Evolutionary conservation across 2,329 filamentous ascomycete species (phyloP), one percentile per base, ranked within the genome.

Genomic region (Blastomyces emzantsi): DNA sequence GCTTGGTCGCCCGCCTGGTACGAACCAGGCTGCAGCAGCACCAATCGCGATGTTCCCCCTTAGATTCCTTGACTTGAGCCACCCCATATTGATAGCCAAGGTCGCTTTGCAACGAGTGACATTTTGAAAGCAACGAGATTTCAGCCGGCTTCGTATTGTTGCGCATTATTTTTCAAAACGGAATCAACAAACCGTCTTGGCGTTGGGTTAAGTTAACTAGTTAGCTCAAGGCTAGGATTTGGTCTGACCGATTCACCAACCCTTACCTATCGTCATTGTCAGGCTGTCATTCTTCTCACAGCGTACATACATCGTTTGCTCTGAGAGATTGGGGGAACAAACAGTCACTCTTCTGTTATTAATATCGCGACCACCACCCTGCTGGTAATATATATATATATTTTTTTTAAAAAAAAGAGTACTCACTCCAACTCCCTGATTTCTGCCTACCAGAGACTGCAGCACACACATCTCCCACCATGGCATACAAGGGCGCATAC

Each of bases 401-500:
- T 52, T 52, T 9, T 33, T 33, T 7, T 9, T 9, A 1, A 17
- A 52, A 52, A n/a, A 49, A 30, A 4, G 28, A 30, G 13, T 0
- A 9, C 13, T 9, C 17, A 9, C 7, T 30, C 30, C 8, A 15
- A 9, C 30, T 55, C 41, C 56, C 33, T 6, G 25, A n/a, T 64
- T 33, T 47, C 25, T 30, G 30, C 54, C n/a, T 30, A 4, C 28
- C 22, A 33, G 9, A 52, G 45, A 36, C 33, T 28, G 28, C 45
- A 43, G 5, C 33, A 49, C 15, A 49, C 15, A 60, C 19, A 17
- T 15, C 13, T 8, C 41, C 47, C 54, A 60, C 74, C 66, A 97
- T 97, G 93, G 93, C 93, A 63, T 97, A 97, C 83, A 96, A 96
- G 79, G 87, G 87, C 76, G 85, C 88, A 63, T 94, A 92, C 80